Conservation (phyloP, 2,329 filamentous ascomycete genomes). For the Spiromastix sp. region DNA sequence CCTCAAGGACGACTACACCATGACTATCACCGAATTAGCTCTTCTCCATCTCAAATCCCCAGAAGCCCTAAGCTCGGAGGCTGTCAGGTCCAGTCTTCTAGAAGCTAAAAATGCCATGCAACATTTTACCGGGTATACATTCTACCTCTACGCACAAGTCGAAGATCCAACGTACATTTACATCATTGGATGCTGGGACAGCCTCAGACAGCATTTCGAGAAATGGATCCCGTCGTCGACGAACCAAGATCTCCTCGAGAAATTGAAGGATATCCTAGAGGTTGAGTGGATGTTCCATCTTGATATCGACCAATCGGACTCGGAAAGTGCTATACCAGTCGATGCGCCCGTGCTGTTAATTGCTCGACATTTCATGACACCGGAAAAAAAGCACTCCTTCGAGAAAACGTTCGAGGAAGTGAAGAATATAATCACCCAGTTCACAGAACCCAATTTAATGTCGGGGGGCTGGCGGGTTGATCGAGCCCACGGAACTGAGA, state of each 20-base stretch:
- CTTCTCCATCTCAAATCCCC: conserved; percentile 28
- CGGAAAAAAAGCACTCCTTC: conserved; percentile 15
- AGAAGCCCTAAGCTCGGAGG: no score
- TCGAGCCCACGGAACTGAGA: conserved; percentile 7
- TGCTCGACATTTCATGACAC: conserved; percentile 22
- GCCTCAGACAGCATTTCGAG: conserved; percentile 30
- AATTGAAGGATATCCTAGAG: conserved; percentile 26
- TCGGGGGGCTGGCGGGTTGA: conserved; percentile 36
- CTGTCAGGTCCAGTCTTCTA: no score
- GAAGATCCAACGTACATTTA: conserved; percentile 35
- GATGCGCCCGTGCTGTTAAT: conserved; percentile 23
- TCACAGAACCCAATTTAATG: no score
- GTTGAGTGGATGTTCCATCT: conserved; percentile 37
- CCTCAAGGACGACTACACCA: no score
- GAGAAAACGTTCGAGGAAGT: conserved; percentile 20
- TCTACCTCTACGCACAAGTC: conserved; percentile 33
- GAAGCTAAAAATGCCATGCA: conserved; percentile 27
- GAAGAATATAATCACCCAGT: no score
- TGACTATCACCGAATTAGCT: conserved; percentile 38
- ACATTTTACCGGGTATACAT: conserved; percentile 24
- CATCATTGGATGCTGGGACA: conserved; percentile 38
- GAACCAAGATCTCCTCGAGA: conserved; percentile 31
- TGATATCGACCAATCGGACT: conserved; percentile 23
- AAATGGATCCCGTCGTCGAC: conserved; percentile 33
- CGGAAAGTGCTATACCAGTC: conserved; percentile 10